Evolutionary conservation across 495 filamentous ascomycete species (phyloP), one percentile per base, ranked within the genome.

Genomic region (Penicillium robsamsonii): DNA sequence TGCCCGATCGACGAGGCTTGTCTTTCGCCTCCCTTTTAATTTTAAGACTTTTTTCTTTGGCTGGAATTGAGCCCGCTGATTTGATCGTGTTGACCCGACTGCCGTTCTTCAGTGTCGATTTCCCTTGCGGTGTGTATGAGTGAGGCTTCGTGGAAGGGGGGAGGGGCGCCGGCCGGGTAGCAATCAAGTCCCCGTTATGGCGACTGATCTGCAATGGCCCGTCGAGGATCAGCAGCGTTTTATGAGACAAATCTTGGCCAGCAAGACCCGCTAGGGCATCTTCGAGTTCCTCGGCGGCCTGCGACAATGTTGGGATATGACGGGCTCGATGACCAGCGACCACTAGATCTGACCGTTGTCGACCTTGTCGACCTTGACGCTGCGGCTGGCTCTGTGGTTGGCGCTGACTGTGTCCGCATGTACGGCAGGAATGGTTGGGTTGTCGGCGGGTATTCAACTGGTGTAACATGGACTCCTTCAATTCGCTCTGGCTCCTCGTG

Each of bases 131-230:
- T 35, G 46, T n/a, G 15, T 49, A 31, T 20, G 46, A 69, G 43
- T 59, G 66, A 52, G 54, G 57, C 58, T 65, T 66, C 53, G 49
- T 52, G 18, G 50, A 56, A 30, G 75, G 74, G 20, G 74, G 72
- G 12, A 50, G 63, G 17, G 75, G 75, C 8, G 74, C 66, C 15
- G 68, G 64, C 17, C 75, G 70, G 8, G 66, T 72, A 4, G 75
- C 63, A 13, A 72, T 65, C 61, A 75, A 65, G 31, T 71, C 71
- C 47, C 71, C 70, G 33, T 69, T 67, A 12, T 72, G 68, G 40
- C 72, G 69, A 51, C 72, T 72, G 44, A 75, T 70, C 46, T 75
- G 70, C 40, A 75, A 53, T 29, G 75, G 72, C 8, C 58, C 53
- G 20, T 68, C 66, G 24, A 71, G 52, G 17, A 64, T 49, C 12